phyloP scores from a whole-genome alignment of 2,329 filamentous ascomycete species.

The Coniella vitis region DNA sequence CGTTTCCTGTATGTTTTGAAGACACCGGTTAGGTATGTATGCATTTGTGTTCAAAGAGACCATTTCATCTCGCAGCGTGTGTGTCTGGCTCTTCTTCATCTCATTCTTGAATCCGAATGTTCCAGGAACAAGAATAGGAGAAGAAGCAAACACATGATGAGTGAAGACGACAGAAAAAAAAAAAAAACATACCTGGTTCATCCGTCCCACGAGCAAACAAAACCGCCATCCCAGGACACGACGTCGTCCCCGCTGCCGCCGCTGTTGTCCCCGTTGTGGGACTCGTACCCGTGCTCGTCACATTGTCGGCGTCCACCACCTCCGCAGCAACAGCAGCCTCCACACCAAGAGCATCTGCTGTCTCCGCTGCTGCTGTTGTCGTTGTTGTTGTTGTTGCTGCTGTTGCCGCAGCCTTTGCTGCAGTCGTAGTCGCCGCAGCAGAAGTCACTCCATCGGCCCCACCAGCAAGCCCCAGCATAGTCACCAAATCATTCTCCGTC shows the following conservation, averaged over 20 bases:
- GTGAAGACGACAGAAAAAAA: too few relatives aligned
- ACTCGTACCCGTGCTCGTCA: neutral
- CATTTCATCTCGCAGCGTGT: too few relatives aligned
- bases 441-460: too few relatives aligned
- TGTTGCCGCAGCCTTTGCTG: neutral
- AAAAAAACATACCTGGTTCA: constrained; percentile 4
- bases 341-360: constrained; percentile 1
- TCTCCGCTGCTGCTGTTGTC: neutral
- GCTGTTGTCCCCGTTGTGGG: neutral
- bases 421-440: neutral
- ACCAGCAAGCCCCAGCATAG: constrained; percentile 8
- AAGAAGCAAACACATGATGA: too few relatives aligned
- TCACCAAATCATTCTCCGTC: constrained; percentile 10
- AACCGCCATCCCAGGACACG: constrained; percentile 12
- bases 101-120: neutral
- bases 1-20: constrained; percentile 19
- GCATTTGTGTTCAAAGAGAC: neutral
- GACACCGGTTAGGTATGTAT: neutral
- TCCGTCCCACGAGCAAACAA: constrained; percentile 11
- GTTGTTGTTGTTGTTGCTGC: neutral
- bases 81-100: neutral
- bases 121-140: too few relatives aligned
- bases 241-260: constrained; percentile 2
- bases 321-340: neutral
- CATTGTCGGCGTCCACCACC: neutral